Evolutionary conservation across 1,284 basidiomycete species (phyloP), one percentile per base, ranked within the genome.

Genomic region (Cryptococcus deneoformans): DNA sequence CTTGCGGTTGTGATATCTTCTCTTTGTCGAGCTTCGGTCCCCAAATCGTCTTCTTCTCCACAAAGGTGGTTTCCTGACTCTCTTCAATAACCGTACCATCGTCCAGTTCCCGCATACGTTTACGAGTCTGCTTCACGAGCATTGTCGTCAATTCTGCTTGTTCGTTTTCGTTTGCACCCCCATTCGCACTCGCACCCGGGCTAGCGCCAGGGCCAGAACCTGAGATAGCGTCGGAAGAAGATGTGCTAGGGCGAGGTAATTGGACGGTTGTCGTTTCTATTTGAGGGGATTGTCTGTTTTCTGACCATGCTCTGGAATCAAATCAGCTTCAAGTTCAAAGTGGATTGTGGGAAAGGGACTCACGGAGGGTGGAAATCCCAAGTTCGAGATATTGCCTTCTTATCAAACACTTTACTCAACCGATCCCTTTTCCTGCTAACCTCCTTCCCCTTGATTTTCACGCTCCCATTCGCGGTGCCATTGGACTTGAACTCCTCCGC

Each of bases 281-380:
- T 20, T 42, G 20, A 20, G 20, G 1, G 12, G 47, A n/a, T 11
- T 57, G 49, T 39, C 46, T 44, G 9, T 40, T 43, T 46, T 20
- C 46, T 14, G 51, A 49, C 63, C 63, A 65, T 20, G 20, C 20
- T 20, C 20, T 20, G 20, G 42, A 39, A 50, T 37, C 59, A 63
- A 46, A 1, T 8, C 35, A 34, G 24, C 43, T 24, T 14, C 8
- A 16, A 3, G 5, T 46, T 34, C 14, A 50, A n/a, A 42, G 40
- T n/a, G 12, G 14, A 44, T 46, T 10, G n/a, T 8, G 16, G 16
- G 12, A 6, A 6, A 37, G 8, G 14, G 1, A 63, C 66, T 59
- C 38, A 68, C 66, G 56, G 54, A n/a, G 62, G 58, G 39, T 57
- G 45, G 47, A 68, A 63, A 36, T 62, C 56, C 49, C 59, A 61